These are phyloP conservation scores for Fusarium oligoseptatum DNA, from an alignment of 2,329 filamentous ascomycete species.

Conservation along the genomic window DNA sequence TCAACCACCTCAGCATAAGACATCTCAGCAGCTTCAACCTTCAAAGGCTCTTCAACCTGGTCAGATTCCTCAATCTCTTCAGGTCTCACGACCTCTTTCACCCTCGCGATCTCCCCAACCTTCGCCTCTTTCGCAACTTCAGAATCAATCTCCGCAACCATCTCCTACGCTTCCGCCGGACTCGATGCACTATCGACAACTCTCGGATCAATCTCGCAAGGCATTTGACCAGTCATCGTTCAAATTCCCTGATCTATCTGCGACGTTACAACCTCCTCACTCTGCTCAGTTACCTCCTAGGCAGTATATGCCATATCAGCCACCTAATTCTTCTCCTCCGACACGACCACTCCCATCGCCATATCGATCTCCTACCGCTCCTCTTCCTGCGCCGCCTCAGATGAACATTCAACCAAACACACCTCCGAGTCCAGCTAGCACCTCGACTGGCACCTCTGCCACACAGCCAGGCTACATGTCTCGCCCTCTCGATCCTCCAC, in stretches of 20 bases:
- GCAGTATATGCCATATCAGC: conserved; percentile 36
- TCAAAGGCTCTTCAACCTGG: conserved; percentile 35
- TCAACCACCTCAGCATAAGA: conserved; percentile 28
- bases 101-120: conserved; percentile 34
- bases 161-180: conserved; percentile 23
- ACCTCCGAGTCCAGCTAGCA: conserved; percentile 7
- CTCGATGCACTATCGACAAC: conserved; percentile 4
- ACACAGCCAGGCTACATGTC: conserved; percentile 36
- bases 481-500: conserved; percentile 43
- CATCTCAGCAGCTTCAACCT: conserved; percentile 14
- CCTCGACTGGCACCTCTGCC: background rate
- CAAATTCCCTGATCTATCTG: background rate
- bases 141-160: conserved; percentile 24
- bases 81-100: conserved; percentile 23
- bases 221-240: background rate
- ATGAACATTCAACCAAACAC: conserved; percentile 26
- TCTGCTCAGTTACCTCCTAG: conserved; percentile 20
- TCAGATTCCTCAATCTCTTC: conserved; percentile 28
- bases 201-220: conserved; percentile 2
- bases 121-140: conserved; percentile 33
- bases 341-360: conserved; percentile 31
- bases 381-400: conserved; percentile 34
- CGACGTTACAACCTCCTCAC: conserved; percentile 11
- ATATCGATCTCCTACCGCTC: conserved; percentile 24
- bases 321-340: conserved; percentile 26